Evolutionary conservation across 2,329 filamentous ascomycete genomes (phyloP).

Genomic region (Aspergillus spinulosporus): DNA sequence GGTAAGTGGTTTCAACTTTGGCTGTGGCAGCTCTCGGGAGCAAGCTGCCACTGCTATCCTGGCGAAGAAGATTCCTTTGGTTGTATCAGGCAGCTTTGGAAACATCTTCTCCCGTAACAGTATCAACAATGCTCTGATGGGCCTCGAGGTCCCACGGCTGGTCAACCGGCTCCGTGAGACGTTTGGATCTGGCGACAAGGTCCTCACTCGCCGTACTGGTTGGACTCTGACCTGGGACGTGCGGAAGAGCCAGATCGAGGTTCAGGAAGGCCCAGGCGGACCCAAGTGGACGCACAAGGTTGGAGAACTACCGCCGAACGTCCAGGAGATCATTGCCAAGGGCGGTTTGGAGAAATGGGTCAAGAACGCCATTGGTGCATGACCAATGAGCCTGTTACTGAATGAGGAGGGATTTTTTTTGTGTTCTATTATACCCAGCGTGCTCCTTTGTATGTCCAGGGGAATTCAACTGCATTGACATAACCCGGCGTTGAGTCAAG

Average conservation of each 20-base stretch:
- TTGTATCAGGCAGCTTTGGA: conserved; percentile 41
- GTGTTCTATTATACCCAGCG: conserved; percentile 13
- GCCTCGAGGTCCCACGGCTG: conserved; percentile 41
- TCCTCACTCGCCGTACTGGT: conserved; percentile 32
- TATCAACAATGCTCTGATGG: conserved; percentile 46
- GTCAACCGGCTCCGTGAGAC: conserved; percentile 37
- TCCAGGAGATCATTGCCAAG: conserved; percentile 78
- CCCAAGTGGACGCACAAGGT: conserved; percentile 76
- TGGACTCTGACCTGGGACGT: conserved; percentile 87
- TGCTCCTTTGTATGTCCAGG: background rate
- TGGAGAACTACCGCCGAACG: conserved; percentile 77
- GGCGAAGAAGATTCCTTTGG: conserved; percentile 39
- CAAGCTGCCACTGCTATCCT: conserved; percentile 77
- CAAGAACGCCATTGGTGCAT: conserved; percentile 54
- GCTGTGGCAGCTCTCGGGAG: conserved; percentile 76
- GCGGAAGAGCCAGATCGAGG: conserved; percentile 65
- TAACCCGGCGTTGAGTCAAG: conserved; percentile 2
- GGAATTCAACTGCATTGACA: conserved; percentile 2
- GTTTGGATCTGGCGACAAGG: conserved; percentile 27
- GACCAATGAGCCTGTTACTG: conserved; percentile 2
- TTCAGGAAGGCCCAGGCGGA: conserved; percentile 69
- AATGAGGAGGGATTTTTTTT: background rate
- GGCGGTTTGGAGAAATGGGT: conserved; percentile 84
- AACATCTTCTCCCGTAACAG: conserved; percentile 43
- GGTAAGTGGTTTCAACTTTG: conserved; percentile 86